Conservation (phyloP, 2,329 filamentous ascomycete genomes). For the Epichloe sp. region DNA sequence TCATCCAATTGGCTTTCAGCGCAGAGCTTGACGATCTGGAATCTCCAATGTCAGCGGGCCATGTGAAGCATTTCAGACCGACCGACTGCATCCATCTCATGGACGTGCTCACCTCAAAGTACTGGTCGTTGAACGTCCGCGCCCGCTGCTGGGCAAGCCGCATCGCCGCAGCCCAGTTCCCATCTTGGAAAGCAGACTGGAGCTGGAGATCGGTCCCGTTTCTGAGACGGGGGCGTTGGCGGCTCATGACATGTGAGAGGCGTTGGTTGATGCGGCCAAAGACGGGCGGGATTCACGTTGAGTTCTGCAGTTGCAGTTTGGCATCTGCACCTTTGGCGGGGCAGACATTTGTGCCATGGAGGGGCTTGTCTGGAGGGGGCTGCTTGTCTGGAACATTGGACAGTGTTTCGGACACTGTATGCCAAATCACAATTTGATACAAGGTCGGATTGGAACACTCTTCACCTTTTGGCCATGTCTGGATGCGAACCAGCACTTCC, state of each 20-base stretch:
- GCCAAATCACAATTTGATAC: too few relatives aligned
- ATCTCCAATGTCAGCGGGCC: slow-evolving; percentile 1
- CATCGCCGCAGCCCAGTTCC: slow-evolving; percentile 38
- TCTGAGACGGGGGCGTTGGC: slow-evolving; percentile 26
- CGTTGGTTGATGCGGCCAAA: background rate
- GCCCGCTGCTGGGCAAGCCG: slow-evolving; percentile 39
- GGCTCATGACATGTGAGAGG: slow-evolving; percentile 18
- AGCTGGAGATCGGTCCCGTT: slow-evolving; percentile 40
- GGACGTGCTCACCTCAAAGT: slow-evolving; percentile 33
- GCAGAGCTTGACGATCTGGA: slow-evolving; percentile 32
- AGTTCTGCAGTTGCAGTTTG: too few relatives aligned
- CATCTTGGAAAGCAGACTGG: slow-evolving; percentile 39
- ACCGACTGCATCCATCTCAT: background rate
- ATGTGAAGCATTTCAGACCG: too few relatives aligned
- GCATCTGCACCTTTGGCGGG: background rate
- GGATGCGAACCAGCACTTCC: too few relatives aligned
- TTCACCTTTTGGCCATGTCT: too few relatives aligned
- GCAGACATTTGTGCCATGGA: background rate
- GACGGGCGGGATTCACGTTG: background rate
- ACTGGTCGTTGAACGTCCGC: slow-evolving; percentile 37
- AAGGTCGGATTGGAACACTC: too few relatives aligned
- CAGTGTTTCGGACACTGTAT: background rate
- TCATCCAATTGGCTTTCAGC: slow-evolving; percentile 41
- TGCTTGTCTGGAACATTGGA: background rate
- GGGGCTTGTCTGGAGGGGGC: background rate